These are phyloP conservation scores for Bombardia bombarda DNA, from an alignment of 495 filamentous ascomycete genomes.

Conservation along the genomic window DNA sequence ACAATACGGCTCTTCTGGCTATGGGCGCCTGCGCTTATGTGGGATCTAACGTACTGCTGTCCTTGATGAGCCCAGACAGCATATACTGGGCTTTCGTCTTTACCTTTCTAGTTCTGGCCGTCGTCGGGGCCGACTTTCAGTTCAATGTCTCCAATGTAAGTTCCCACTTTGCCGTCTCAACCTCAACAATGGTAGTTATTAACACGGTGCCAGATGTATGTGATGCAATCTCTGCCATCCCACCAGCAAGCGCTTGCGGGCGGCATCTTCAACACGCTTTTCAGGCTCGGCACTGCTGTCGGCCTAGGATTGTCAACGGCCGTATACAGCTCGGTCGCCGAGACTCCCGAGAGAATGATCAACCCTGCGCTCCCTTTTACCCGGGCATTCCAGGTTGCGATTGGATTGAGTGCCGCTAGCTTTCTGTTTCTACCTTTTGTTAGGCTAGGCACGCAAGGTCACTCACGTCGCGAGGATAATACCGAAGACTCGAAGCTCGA, in stretches of 20 bases:
- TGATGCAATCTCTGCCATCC: constrained; percentile 44
- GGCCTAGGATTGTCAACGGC: constrained; percentile 46
- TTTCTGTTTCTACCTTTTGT: constrained; percentile 33
- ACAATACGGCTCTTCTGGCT: constrained; percentile 40
- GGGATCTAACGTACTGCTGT: constrained; percentile 35
- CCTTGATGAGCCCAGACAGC: constrained; percentile 26
- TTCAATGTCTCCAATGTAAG: constrained; percentile 55
- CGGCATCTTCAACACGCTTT: constrained; percentile 51
- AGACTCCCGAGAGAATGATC: constrained; percentile 22
- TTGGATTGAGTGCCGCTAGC: constrained; percentile 42
- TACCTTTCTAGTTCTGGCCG: constrained; percentile 42
- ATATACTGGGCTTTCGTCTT: constrained; percentile 54
- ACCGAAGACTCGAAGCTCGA: not conserved
- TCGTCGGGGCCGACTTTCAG: constrained; percentile 52
- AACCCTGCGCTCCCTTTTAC: constrained; percentile 32
- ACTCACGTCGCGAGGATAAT: constrained; percentile 10
- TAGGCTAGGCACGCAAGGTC: constrained; percentile 36
- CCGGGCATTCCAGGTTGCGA: constrained; percentile 48
- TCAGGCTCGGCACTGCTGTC: constrained; percentile 42
- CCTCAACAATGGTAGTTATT: not conserved
- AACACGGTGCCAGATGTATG: constrained; percentile 36
- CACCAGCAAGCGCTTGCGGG: constrained; percentile 51
- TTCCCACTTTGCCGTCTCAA: not conserved
- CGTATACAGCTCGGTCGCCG: constrained; percentile 30
- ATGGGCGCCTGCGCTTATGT: constrained; percentile 39